These are phyloP conservation scores for Rhynchospora pubera DNA, from an alignment of 176 grass and related monocot genomes.

Conservation along the genomic window DNA sequence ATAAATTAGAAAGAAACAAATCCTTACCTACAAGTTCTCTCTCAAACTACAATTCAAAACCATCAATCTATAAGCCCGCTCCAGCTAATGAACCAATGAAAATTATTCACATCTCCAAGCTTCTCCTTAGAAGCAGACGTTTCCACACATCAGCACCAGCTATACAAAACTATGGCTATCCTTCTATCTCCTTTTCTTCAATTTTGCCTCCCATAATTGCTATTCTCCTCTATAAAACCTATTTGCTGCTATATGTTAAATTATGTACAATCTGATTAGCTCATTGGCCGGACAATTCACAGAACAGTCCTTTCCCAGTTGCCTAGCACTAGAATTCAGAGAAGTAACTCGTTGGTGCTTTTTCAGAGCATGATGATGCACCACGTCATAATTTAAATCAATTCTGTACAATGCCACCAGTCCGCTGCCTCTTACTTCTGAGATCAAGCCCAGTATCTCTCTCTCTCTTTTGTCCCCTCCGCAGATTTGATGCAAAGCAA, in stretches of 20 bases:
- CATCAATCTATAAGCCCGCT: neutral
- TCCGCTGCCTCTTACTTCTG: neutral
- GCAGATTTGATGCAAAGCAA: neutral
- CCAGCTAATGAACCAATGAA: neutral
- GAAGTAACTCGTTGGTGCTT: neutral
- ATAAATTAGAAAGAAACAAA: neutral
- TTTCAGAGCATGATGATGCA: neutral
- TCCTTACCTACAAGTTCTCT: neutral
- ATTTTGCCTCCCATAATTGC: slow-evolving; percentile 2
- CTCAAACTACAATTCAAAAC: neutral
- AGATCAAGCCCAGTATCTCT: neutral
- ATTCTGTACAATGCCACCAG: neutral
- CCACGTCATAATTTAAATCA: neutral
- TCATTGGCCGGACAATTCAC: neutral
- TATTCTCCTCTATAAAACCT: neutral
- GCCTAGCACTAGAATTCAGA: neutral
- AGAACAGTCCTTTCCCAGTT: neutral
- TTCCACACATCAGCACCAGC: neutral
- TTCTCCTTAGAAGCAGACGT: neutral
- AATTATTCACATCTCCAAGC: neutral
- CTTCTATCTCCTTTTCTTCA: neutral
- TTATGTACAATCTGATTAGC: neutral
- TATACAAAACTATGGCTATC: slow-evolving; percentile 4
- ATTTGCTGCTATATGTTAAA: slow-evolving; percentile 5
- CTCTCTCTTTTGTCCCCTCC: neutral